Base-by-base conservation (phyloP, 1,284 basidiomycete genomes). In the Irpex sp. region DNA sequence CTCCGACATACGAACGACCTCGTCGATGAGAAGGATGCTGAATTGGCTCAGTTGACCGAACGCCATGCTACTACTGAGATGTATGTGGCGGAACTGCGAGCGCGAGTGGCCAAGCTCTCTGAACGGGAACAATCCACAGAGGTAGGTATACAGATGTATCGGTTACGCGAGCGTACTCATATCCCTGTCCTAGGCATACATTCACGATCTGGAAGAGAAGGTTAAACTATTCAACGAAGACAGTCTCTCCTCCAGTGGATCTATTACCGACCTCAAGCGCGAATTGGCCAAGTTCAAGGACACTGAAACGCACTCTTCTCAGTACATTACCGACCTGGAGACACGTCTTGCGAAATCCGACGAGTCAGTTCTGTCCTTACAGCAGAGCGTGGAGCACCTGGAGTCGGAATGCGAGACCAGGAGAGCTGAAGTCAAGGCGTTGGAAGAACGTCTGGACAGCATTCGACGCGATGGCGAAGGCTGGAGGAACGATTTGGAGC, bases 81-180 rank as follows among this genome's bases (percentile, higher is more conserved):
- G 68, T 93, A 95, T 70, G 85, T 97, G 5, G 89, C 91, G 69
- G 95, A 98, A 73, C 83, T 99, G 56, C 84, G 93, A 65, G 76
- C 85, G 36, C 82, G 96, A 52, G 82, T 97, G 57, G 82, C 84
- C 17, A 97, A 97, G 76, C 76, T 98, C 52, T 81, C 86, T 1
- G 96, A 97, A 74, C 83, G 96, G 61, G 97, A 98, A 75, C 83
- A 88, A 1, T 93, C 94, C 0, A 95, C 93, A 34, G 96, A 98
- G 82, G 92, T 92, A 62, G 62, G 49, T 60, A 47, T 19, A 40
- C 52, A 55, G 52, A 60, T n/a, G 63, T 51, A 62, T 19, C 19
- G 17, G 7, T 55, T 56, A 19, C 40, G 48, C 17, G 63, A 69
- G 26, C 66, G 65, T 48, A 31, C 59, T 17, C 65, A 63, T 2